Evolutionary conservation across 306 rosid species (phyloP), one percentile per base, ranked within the genome.

Genomic region (Rosa lucieae): DNA sequence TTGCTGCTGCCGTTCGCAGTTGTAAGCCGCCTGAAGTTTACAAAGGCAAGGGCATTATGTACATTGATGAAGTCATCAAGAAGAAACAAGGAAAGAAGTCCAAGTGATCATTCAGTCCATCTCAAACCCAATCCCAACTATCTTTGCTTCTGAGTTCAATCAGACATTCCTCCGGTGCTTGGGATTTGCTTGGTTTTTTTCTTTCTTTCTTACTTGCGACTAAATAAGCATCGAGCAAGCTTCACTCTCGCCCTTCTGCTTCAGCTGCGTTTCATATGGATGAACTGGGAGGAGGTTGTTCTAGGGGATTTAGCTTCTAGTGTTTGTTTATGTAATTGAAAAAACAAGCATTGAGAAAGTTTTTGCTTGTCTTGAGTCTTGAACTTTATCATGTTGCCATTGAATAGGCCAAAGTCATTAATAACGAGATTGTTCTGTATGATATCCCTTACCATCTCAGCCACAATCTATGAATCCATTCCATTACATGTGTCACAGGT

Each of bases 21-120:
- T 92, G 97, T 79, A 92, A 90, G 90, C 94, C 96, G 1, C 98
- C 97, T 0, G 98, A 94, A 73, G 96, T 88, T 47, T 94, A 94
- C 90, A 94, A 94, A 88, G 97, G 98, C 82, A 94, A 94, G 80
- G 98, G 98, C 11, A 94, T 94, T 23, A 88, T 92, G 98, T 94
- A 92, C 78, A 77, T 76, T 37, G 97, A 90, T 44, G 96, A 94
- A 78, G 92, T 89, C 70, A 87, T 94, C 43, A 92, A 89, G 87
- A 90, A 85, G 86, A 92, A 94, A 49, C 92, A 86, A 81, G 98
- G 97, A 49, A 94, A 94, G 90, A 94, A 92, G 77, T 91, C 97
- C n/a, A 94, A 92, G 82, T 94, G 14, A 78, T 93, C 47, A 51
- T 51, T 17, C 15, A 15, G 37, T 32, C 37, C 2, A 32, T 32